Base-by-base conservation (phyloP, 2,329 filamentous ascomycete species). In the Ampelomyces quisqualis region DNA sequence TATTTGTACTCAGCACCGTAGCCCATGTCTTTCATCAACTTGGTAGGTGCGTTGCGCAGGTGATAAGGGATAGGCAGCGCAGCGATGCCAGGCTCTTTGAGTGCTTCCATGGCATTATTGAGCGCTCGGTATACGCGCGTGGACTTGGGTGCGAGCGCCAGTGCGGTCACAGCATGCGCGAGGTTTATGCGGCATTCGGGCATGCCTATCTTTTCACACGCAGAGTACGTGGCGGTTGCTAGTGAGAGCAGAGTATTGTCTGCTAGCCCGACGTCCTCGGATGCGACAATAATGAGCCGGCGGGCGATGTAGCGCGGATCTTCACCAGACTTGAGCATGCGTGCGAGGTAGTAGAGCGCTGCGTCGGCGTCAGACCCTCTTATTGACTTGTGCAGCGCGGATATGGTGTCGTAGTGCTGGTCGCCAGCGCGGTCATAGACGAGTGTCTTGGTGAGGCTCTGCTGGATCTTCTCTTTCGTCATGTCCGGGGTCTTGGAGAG, bases 321-420 rank as follows among this genome's bases (percentile, higher is more conserved):
- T 69, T 97, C 91, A 44, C 91, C 91, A 0, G 88, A 93, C 60
- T 95, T 86, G 4, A 98, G 80, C 93, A 98, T 98, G 23, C 93
- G 85, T 0, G 88, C 88, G 2, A 98, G 81, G 67, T 97, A 98
- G 73, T 97, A 98, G 1, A 98, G 77, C 0, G 91, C 80, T 0
- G 91, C 93, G 66, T 97, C 87, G 0, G 91, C 70, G 60, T 96
- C 85, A 40, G 82, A 86, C 27, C 93, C 93, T 31, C 93, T 86
- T 7, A 97, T 84, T 2, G 90, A 90, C 62, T 98, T 98, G 77
- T 97, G 93, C 58, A 97, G 93, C 20, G 93, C 93, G 1, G 88
- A 95, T 60, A 98, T 97, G 38, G 88, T 93, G 64, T 98, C 91
- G 73, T 97, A 98, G 71, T 97, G 93, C 65, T 95, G 89, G 69